Base-by-base conservation (phyloP, 164 flowering plant genomes). In the Echeveria elegans region DNA sequence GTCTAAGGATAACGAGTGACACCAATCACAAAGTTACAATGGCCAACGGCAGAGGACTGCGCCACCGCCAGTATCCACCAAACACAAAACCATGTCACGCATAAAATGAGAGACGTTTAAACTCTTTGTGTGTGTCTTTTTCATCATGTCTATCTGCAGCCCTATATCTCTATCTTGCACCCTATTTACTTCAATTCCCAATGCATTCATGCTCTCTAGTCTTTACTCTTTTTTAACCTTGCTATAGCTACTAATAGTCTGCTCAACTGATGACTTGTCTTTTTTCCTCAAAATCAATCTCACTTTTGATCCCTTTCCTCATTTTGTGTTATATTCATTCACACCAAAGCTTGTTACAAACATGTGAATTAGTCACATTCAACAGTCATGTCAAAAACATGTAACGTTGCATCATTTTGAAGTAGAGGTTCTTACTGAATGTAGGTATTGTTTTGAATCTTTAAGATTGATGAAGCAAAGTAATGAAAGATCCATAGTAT, bases 121-220 rank as follows among this genome's bases (percentile, higher is more conserved):
- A 32, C 61, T 56, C 32, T 28, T 56, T 26, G 32, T 28, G 61
- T 28, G 32, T 56, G 61, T 56, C 61, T 56, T 56, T 56, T 56
- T 56, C 61, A 56, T 56, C 61, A 56, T 28, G 32, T 56, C 61
- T 56, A 56, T 56, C 32, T 56, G n/a, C 61, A 56, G 61, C 61
- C 31, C 61, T 56, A 56, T 56, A 23, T 28, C 61, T 28, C 5
- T 12, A n/a, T n/a, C n/a, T 32, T 56, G 61, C 61, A 26, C 34
- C 32, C 61, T 56, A 56, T 28, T 26, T 56, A 56, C 61, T 56
- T 56, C 61, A 56, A 56, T 56, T 56, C 61, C 61, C 61, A 28
- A 28, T 26, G 61, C 61, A 11, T 32, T 5, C 47, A 28, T 26
- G 61, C 61, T 26, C 61, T 5, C 47, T 43, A 43, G 10, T 43